A percentile compares a stretch with the other conserved stretches of the same genome.
These are phyloP conservation scores for Pleodorina starrii DNA, from an alignment of 139 green algal genomes.

Conservation along the genomic window DNA sequence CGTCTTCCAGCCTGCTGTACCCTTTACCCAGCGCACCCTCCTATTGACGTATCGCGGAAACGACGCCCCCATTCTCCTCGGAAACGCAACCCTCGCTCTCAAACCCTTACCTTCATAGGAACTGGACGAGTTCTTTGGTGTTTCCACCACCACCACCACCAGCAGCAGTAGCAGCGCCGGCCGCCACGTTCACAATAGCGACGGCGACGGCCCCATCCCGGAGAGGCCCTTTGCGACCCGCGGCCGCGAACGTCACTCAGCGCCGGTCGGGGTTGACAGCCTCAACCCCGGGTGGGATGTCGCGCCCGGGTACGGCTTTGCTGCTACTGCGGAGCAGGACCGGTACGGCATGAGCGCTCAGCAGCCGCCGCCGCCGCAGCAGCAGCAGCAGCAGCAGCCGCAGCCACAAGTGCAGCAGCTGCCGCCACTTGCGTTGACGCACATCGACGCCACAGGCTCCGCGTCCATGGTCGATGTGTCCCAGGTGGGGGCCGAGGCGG, in stretches of 20 bases:
- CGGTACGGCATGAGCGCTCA: not conserved
- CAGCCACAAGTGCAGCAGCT: not conserved
- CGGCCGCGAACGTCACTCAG: too few species aligned
- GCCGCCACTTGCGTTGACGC: conserved; percentile 22
- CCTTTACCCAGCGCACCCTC: too few species aligned
- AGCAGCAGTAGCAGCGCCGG: not conserved
- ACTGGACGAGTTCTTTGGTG: conserved; percentile 53
- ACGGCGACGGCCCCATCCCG: too few species aligned
- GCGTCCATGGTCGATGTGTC: conserved; percentile 92
- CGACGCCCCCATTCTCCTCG: too few species aligned
- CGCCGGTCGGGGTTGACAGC: too few species aligned
- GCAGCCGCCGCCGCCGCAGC: not conserved
- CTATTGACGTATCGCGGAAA: too few species aligned
- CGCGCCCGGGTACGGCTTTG: not conserved
- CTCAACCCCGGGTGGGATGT: not conserved
- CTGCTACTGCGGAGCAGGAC: too few species aligned
- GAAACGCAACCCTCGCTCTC: too few species aligned
- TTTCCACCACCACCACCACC: not conserved
- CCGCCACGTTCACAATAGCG: not conserved
- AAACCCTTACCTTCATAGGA: too few species aligned
- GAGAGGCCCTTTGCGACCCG: too few species aligned
- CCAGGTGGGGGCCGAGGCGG: conserved; percentile 40
- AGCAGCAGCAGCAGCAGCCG: not conserved
- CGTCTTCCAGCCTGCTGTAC: too few species aligned
- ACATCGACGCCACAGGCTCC: conserved; percentile 58